These are phyloP conservation scores for Dactylonectria estremocensis DNA, from an alignment of 2,329 filamentous ascomycete species.

Conservation along the genomic window DNA sequence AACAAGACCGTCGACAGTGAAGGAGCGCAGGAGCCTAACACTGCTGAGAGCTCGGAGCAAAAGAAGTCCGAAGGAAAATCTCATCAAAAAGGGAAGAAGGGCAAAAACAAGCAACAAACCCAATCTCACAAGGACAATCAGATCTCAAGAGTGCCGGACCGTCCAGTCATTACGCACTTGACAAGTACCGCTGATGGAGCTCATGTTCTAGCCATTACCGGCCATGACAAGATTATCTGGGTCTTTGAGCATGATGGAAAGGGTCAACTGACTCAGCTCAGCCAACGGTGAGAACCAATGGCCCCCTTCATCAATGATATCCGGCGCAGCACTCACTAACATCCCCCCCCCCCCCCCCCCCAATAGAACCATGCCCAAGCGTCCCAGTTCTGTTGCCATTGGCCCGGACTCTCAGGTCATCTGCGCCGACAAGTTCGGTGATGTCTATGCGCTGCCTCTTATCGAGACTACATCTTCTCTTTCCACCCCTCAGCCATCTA, in stretches of 20 bases:
- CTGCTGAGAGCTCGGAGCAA: constrained; percentile 20
- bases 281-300: constrained; percentile 73
- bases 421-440: constrained; percentile 94
- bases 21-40: constrained; percentile 21
- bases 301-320: background rate
- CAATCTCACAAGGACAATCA: constrained; percentile 38
- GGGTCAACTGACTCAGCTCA: constrained; percentile 76
- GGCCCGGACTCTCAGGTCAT: constrained; percentile 82
- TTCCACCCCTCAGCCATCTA: constrained; percentile 29
- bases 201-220: constrained; percentile 83
- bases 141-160: constrained; percentile 59
- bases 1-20: constrained; percentile 43
- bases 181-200: constrained; percentile 74
- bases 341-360: too few relatives aligned
- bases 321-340: constrained; percentile 46
- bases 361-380: constrained; percentile 89
- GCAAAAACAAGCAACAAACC: constrained; percentile 50
- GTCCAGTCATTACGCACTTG: constrained; percentile 79
- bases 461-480: constrained; percentile 39
- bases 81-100: constrained; percentile 50
- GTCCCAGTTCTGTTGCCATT: constrained; percentile 83
- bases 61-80: constrained; percentile 40
- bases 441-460: constrained; percentile 88
- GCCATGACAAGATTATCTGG: constrained; percentile 92
- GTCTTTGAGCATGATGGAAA: constrained; percentile 80